A percentile compares a stretch with the other conserved stretches of the same genome.
These are phyloP conservation scores for Sclerotinia nivalis DNA, from an alignment of 2,329 filamentous ascomycete species.

Conservation along the genomic window DNA sequence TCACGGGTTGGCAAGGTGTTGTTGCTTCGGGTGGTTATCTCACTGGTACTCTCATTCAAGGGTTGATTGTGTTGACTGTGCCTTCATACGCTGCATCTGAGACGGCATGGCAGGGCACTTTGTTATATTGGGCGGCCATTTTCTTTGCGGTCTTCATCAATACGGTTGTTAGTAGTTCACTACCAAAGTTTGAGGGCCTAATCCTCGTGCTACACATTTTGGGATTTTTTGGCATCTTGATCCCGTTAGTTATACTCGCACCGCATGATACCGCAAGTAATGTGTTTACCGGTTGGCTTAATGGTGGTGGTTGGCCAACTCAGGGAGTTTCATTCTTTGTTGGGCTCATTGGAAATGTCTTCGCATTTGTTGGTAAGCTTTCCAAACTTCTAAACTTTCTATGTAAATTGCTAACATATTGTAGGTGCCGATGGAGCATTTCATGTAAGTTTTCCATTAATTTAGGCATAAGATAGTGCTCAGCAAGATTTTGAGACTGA, in stretches of 20 bases:
- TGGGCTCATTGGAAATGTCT: slow-evolving; percentile 41
- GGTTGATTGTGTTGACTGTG: slow-evolving; percentile 5
- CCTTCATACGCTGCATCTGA: not conserved
- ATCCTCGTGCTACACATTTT: slow-evolving; percentile 48
- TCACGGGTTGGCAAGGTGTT: slow-evolving; percentile 13
- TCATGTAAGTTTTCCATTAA: not conserved
- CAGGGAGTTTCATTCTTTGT: slow-evolving; percentile 42
- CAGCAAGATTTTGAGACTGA: not conserved
- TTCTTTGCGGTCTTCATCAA: slow-evolving; percentile 44
- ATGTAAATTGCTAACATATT: not conserved
- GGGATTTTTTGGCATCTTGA: slow-evolving; percentile 48
- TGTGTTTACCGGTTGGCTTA: slow-evolving; percentile 40
- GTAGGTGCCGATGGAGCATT: slow-evolving; percentile 23
- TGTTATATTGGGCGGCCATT: slow-evolving; percentile 16
- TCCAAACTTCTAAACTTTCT: not conserved
- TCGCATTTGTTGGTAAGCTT: slow-evolving; percentile 21
- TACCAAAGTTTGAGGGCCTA: slow-evolving; percentile 47
- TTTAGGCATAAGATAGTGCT: not conserved
- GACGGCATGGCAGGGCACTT: slow-evolving; percentile 14
- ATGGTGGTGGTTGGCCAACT: slow-evolving; percentile 39
- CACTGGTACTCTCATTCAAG: slow-evolving; percentile 11
- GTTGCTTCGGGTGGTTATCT: slow-evolving; percentile 15
- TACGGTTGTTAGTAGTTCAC: slow-evolving; percentile 42
- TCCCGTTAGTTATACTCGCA: slow-evolving; percentile 41
- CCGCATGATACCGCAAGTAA: slow-evolving; percentile 27